Conservation (phyloP, 2,329 filamentous ascomycete genomes). For the Hypoxylon sp. region DNA sequence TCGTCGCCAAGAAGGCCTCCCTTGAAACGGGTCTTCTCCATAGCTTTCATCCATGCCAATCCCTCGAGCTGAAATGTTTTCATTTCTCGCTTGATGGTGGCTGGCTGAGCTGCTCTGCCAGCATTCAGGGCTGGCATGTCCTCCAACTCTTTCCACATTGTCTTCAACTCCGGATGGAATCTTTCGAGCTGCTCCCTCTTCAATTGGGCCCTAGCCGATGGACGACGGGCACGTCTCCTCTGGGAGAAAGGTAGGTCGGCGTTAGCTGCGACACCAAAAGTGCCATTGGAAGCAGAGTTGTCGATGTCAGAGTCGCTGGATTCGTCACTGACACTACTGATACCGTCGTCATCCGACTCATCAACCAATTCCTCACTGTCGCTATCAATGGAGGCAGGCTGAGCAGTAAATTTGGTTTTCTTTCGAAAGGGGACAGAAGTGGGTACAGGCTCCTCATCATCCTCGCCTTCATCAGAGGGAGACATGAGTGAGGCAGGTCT, state of each 20-base stretch:
- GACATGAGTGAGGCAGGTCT: background rate
- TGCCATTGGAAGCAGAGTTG: too few species aligned
- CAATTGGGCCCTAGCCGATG: too few species aligned
- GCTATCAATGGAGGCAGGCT: background rate
- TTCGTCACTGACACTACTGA: background rate
- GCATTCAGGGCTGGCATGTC: constrained; percentile 74
- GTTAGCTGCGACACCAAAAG: too few species aligned
- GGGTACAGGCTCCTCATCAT: background rate
- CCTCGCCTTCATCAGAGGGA: too few species aligned
- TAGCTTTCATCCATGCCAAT: constrained; percentile 91
- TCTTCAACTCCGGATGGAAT: constrained; percentile 81
- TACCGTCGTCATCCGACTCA: constrained; percentile 20
- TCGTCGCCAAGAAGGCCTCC: constrained; percentile 95
- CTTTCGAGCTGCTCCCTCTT: constrained; percentile 70
- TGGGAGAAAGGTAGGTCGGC: too few species aligned
- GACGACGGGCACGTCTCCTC: too few species aligned
- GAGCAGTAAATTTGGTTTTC: background rate
- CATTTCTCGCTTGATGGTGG: constrained; percentile 81
- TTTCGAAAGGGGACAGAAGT: background rate
- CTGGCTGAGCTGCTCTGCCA: constrained; percentile 75
- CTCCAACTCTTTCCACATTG: constrained; percentile 86
- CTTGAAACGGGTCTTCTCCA: constrained; percentile 87
- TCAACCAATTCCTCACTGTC: constrained; percentile 30
- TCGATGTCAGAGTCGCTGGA: background rate
- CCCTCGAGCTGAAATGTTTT: constrained; percentile 96